phyloP scores from a whole-genome alignment of 2,329 filamentous ascomycete genomes.

The Penicillium decumbens region DNA sequence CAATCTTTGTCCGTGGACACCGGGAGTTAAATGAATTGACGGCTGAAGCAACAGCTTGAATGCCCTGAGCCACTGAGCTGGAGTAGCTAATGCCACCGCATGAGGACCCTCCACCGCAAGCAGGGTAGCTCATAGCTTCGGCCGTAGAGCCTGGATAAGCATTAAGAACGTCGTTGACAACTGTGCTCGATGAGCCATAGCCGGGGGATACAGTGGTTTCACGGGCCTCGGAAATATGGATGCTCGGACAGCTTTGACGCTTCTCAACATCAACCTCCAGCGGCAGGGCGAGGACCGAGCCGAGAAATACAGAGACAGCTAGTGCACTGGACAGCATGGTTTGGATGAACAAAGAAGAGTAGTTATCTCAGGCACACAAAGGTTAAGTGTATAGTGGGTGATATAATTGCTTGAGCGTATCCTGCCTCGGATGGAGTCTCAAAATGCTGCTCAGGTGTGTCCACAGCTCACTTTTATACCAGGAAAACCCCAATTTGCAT shows the following conservation, averaged over 20 bases:
- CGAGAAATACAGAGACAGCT: slow-evolving; percentile 4
- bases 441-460: background rate
- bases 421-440: background rate
- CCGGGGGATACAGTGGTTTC: slow-evolving; percentile 49
- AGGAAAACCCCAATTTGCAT: background rate
- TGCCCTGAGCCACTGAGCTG: slow-evolving; percentile 55
- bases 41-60: slow-evolving; percentile 54
- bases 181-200: slow-evolving; percentile 48
- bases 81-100: slow-evolving; percentile 60
- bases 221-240: slow-evolving; percentile 51
- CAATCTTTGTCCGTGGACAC: slow-evolving; percentile 56
- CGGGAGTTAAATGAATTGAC: slow-evolving; percentile 56
- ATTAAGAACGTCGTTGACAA: slow-evolving; percentile 49
- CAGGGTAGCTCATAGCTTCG: slow-evolving; percentile 57
- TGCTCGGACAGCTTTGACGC: slow-evolving; percentile 38
- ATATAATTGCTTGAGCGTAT: background rate
- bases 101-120: slow-evolving; percentile 56
- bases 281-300: slow-evolving; percentile 7
- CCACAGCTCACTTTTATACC: background rate
- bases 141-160: slow-evolving; percentile 51
- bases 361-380: background rate
- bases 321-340: background rate
- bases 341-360: background rate
- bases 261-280: slow-evolving; percentile 11
- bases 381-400: background rate